These are phyloP conservation scores for Corrigiola litoralis DNA, from an alignment of 179 eudicot genomes.

Conservation along the genomic window DNA sequence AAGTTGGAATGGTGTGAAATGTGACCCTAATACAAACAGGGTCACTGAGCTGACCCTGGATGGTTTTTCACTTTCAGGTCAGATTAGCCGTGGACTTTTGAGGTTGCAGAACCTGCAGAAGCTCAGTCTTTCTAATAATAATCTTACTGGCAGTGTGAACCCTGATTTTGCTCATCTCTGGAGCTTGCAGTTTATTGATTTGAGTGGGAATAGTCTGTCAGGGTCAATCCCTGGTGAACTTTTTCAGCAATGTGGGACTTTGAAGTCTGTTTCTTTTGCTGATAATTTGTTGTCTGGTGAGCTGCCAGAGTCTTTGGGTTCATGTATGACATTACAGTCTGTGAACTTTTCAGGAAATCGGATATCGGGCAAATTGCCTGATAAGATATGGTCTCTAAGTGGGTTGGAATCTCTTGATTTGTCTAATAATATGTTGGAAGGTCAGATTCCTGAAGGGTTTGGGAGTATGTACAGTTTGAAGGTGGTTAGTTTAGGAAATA, in stretches of 20 bases:
- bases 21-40: constrained; percentile 42
- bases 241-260: constrained; percentile 69
- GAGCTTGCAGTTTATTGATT: constrained; percentile 45
- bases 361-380: constrained; percentile 54
- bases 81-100: constrained; percentile 50
- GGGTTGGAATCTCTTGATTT: constrained; percentile 55
- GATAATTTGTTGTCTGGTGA: constrained; percentile 54
- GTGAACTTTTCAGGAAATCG: constrained; percentile 59
- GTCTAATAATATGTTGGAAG: constrained; percentile 55
- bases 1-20: constrained; percentile 66
- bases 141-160: constrained; percentile 52
- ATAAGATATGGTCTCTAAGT: constrained; percentile 62
- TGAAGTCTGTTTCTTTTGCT: constrained; percentile 53
- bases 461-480: constrained; percentile 54
- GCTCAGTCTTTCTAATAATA: constrained; percentile 56
- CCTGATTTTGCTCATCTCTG: constrained; percentile 55
- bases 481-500: constrained; percentile 44
- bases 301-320: constrained; percentile 52
- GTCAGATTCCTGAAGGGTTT: constrained; percentile 60
- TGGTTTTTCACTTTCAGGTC: constrained; percentile 67
- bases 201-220: constrained; percentile 54
- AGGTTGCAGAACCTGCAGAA: constrained; percentile 43
- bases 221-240: constrained; percentile 62
- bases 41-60: constrained; percentile 54
- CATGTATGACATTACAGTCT: constrained; percentile 49